Percentiles rank a stretch among this genome's conserved stretches.
Evolutionary conservation across 1,284 basidiomycete genomes (phyloP).

Genomic region (Apiotrichum mycotoxinovorans): DNA sequence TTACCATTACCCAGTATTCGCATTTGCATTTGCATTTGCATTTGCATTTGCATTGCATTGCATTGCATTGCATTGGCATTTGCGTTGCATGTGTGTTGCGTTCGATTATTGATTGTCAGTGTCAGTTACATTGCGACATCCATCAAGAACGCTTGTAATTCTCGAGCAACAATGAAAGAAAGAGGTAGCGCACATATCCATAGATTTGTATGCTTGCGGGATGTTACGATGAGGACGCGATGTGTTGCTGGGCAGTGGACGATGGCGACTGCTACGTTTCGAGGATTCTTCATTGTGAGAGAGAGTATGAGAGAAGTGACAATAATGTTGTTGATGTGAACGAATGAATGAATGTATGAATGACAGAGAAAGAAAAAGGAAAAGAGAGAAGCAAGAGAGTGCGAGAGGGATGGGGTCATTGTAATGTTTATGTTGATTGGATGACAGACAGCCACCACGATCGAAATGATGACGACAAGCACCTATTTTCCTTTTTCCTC

Average conservation of each 20-base stretch:
- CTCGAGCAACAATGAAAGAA: background rate
- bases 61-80: too few relatives aligned
- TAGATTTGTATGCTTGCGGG: constrained; percentile 36
- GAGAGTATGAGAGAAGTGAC: background rate
- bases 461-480: too few relatives aligned
- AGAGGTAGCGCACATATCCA: constrained; percentile 40
- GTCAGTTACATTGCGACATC: background rate
- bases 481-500: too few relatives aligned
- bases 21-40: background rate
- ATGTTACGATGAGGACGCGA: constrained; percentile 43
- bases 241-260: constrained; percentile 28
- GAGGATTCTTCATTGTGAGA: constrained; percentile 17
- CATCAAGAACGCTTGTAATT: too few relatives aligned
- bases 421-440: too few relatives aligned
- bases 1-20: background rate
- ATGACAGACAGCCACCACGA: too few relatives aligned
- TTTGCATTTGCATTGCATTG: background rate
- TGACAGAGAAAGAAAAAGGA: too few relatives aligned
- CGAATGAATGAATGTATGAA: background rate
- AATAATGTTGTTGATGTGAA: background rate
- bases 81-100: too few relatives aligned
- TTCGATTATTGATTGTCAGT: too few relatives aligned
- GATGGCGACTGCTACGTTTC: constrained; percentile 45
- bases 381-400: too few relatives aligned
- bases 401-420: too few relatives aligned